These are phyloP conservation scores for Ascochyta lentis DNA, from an alignment of 2,329 filamentous ascomycete genomes.

Conservation along the genomic window DNA sequence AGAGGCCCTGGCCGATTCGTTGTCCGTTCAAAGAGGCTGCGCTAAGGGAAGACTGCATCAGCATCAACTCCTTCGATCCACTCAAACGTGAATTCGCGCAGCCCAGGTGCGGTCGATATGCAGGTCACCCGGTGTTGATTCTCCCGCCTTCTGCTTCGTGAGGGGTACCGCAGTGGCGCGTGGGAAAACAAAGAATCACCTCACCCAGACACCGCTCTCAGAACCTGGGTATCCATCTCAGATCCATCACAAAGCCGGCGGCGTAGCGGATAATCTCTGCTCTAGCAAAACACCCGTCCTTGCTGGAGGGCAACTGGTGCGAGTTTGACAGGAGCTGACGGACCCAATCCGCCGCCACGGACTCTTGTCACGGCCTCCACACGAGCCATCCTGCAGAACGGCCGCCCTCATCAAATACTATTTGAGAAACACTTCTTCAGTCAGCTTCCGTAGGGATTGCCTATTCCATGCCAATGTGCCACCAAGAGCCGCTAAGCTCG, in stretches of 20 bases:
- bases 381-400: slow-evolving; percentile 12
- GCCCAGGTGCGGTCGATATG: slow-evolving; percentile 19
- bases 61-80: slow-evolving; percentile 12
- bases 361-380: not conserved
- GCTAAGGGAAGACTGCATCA: slow-evolving; percentile 13
- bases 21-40: slow-evolving; percentile 8
- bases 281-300: slow-evolving; percentile 13
- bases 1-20: slow-evolving; percentile 1
- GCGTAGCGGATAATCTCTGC: slow-evolving; percentile 11
- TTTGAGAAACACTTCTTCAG: slow-evolving; percentile 3
- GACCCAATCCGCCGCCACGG: slow-evolving; percentile 1
- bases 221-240: not conserved
- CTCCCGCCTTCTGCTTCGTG: slow-evolving; percentile 8
- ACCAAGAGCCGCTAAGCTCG: slow-evolving; percentile 12
- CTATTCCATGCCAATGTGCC: slow-evolving; percentile 3
- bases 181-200: no score
- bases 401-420: slow-evolving; percentile 1
- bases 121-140: slow-evolving; percentile 9
- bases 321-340: slow-evolving; percentile 11
- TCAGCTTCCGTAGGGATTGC: slow-evolving; percentile 11
- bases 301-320: slow-evolving; percentile 3
- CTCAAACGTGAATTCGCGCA: slow-evolving; percentile 16
- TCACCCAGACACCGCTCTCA: slow-evolving; percentile 11
- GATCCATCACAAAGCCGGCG: slow-evolving; percentile 3
- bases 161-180: slow-evolving; percentile 4